Evolutionary conservation across 2,329 filamentous ascomycete species (phyloP), one percentile per base, ranked within the genome.

Genomic region (Cladosporium phlei): DNA sequence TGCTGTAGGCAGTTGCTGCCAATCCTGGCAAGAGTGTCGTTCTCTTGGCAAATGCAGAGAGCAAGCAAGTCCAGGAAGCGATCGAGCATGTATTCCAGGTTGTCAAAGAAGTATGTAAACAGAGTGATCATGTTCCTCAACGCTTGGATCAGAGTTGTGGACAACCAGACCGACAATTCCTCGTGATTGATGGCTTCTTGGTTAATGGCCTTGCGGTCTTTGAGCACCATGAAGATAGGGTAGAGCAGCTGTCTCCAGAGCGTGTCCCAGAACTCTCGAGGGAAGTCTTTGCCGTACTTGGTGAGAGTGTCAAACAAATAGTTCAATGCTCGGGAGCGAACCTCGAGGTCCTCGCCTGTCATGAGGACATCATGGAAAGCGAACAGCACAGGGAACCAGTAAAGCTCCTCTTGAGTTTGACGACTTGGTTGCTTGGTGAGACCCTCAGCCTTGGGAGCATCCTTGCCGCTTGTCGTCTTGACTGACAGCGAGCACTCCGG

Each of bases 291-390:
- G 27, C 94, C 93, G 57, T 97, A 93, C 52, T 81, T 82, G 49
- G 95, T 83, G 5, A 99, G 75, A 0, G 89, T 89, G 49, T 97
- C 91, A 59, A 99, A 99, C 52, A 98, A 88, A 67, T 97, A 98
- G 57, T 90, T 95, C 30, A 98, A 75, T 2, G 94, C 93, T 57
- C 79, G 69, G 52, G 79, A 96, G 49, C 93, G 85, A 30, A 97
- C 93, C 68, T 99, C 93, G 14, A 99, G 77, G 64, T 99, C 93
- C 67, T 98, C 94, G 2, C 94, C 93, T 2, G 93, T 98, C 93
- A 99, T 99, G 38, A 99, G 73, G 17, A 98, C 90, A 65, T 98
- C 93, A 64, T 99, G 93, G 74, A 98, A 98, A 3, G 94, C 91
- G 63, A 98, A 97, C 22, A 99, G 74, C 5, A 98, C 87, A 0